Percentiles rank a stretch among this genome's conserved stretches.
These are phyloP conservation scores for Ogataea corticis DNA, from an alignment of 805 yeast genomes.

Conservation along the genomic window DNA sequence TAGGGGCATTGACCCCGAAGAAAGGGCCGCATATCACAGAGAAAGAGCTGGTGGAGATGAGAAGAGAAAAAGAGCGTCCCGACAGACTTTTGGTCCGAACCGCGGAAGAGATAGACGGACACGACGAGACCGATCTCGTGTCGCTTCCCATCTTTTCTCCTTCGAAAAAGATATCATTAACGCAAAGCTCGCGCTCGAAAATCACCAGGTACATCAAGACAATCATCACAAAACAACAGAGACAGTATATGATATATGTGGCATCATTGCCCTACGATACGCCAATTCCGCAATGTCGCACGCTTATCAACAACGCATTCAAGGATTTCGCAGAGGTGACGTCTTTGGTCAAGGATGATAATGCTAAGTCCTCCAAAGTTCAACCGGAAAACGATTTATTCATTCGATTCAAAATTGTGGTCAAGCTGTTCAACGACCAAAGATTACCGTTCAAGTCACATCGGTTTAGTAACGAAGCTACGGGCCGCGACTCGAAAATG, in stretches of 20 bases:
- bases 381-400: conserved; percentile 29
- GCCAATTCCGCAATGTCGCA: conserved; percentile 25
- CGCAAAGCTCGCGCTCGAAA: conserved; percentile 14
- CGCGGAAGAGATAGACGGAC: not conserved
- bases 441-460: conserved; percentile 31
- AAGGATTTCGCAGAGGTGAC: conserved; percentile 29
- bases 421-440: conserved; percentile 26
- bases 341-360: conserved; percentile 20
- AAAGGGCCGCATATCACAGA: not conserved
- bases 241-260: conserved; percentile 26
- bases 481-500: conserved; percentile 35
- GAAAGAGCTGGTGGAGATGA: conserved; percentile 6
- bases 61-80: conserved; percentile 7
- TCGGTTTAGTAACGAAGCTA: conserved; percentile 29
- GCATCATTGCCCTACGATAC: conserved; percentile 34
- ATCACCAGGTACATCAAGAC: conserved; percentile 27
- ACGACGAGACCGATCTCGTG: conserved; percentile 3
- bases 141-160: conserved; percentile 10
- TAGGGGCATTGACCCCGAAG: conserved; percentile 7
- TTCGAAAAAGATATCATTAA: not conserved
- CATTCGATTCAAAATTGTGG: conserved; percentile 28
- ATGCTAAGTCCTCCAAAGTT: conserved; percentile 24
- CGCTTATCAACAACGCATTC: conserved; percentile 27
- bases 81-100: conserved; percentile 4
- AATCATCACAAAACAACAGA: conserved; percentile 29